phyloP scores from a whole-genome alignment of 148 eudicot species.

The Heliosperma pusillum region DNA sequence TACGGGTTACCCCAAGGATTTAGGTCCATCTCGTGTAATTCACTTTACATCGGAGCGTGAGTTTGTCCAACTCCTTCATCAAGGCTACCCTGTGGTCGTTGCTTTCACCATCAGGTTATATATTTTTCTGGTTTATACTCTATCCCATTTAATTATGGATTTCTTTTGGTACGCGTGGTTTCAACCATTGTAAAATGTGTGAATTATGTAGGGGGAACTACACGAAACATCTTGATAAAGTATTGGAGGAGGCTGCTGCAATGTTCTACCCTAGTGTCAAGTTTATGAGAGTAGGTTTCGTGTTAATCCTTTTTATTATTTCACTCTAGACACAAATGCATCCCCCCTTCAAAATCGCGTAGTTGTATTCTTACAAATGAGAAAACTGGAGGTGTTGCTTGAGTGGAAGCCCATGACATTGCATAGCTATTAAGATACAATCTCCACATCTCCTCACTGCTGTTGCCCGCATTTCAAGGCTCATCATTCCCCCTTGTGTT shows the following conservation, averaged over 20 bases:
- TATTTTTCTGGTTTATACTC: neutral
- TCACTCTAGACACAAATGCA: neutral
- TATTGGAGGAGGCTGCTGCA: constrained; percentile 86
- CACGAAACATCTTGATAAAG: constrained; percentile 81
- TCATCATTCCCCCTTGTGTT: neutral
- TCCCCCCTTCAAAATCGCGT: neutral
- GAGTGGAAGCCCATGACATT: neutral
- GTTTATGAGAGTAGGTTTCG: constrained; percentile 75
- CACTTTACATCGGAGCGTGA: constrained; percentile 95
- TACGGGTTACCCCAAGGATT: constrained; percentile 95
- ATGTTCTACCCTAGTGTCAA: constrained; percentile 84
- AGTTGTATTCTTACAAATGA: neutral
- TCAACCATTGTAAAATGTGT: constrained; percentile 13
- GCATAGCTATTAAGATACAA: neutral
- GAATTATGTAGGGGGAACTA: constrained; percentile 56
- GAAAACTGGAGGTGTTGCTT: neutral
- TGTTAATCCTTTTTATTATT: constrained; percentile 4
- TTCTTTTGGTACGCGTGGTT: constrained; percentile 10
- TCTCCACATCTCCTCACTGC: neutral
- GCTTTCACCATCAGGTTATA: constrained; percentile 85
- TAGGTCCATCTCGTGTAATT: constrained; percentile 80
- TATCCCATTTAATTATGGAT: neutral
- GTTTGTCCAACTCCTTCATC: constrained; percentile 86
- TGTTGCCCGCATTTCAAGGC: neutral
- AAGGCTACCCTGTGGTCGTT: constrained; percentile 85